Evolutionary conservation across 116 monocot genomes (phyloP), one percentile per base, ranked within the genome.

Genomic region (Posidonia oceanica): DNA sequence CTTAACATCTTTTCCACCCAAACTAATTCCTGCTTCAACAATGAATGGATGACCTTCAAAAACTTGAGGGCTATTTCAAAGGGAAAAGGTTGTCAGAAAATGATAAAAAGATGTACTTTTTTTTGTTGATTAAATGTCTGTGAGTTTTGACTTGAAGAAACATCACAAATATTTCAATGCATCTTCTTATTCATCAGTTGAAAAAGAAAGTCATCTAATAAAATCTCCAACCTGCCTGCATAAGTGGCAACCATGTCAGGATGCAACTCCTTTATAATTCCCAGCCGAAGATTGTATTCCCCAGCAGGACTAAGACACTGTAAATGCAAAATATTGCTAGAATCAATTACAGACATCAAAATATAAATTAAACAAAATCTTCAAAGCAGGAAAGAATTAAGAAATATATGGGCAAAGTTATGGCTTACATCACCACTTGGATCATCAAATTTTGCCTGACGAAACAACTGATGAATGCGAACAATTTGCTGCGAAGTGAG

Each of bases 11-110:
- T 93, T 98, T 64, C 98, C 98, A 62, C 98, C 98, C 69, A 98
- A 66, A 81, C 98, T 98, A 76, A 98, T 77, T 81, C 98, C 98
- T 77, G 98, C 98, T 90, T 98, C 98, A 67, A 98, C 93, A 36
- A 98, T 98, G 74, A 98, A 98, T 54, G 98, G 98, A 80, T 98
- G 98, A 4, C 98, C 98, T 93, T 98, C 98, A 90, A 98, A 98
- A 23, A 98, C 93, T 64, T 88, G 98, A 39, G 93, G 87, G 59
- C 80, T 80, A 21, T 40, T 21, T n/a, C 16, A 18, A 15, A 52
- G 42, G 57, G 57, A 29, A 58, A 62, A 44, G 36, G 64, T 7
- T 21, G 23, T 53, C 48, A 69, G 64, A 67, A 56, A 61, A 42
- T 42, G 41, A 71, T 40, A 22, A 22, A 12, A 48, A 48, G 48